A percentile compares a stretch with the other conserved stretches of the same genome.
Conservation (phyloP, 2,329 filamentous ascomycete genomes). For the Lasiodiplodia hormozganensis region DNA sequence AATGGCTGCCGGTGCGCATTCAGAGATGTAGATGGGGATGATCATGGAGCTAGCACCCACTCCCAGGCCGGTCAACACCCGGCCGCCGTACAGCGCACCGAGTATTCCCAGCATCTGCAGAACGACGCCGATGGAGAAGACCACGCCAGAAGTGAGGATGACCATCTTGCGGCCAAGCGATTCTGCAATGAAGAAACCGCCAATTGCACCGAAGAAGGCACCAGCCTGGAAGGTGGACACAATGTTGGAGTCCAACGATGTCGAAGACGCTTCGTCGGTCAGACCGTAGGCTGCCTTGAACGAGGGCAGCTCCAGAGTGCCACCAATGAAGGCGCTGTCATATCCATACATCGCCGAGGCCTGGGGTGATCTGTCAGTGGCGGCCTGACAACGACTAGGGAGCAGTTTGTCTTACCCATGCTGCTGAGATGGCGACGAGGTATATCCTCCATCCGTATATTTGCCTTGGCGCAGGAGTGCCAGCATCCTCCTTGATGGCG, state of each 20-base stretch:
- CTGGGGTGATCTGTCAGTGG: background rate
- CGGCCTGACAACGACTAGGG: background rate
- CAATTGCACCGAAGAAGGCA: slow-evolving; percentile 69
- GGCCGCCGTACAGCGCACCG: slow-evolving; percentile 63
- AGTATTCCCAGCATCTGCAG: slow-evolving; percentile 62
- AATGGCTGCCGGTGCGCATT: slow-evolving; percentile 65
- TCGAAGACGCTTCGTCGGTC: slow-evolving; percentile 44
- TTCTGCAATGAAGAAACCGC: slow-evolving; percentile 62
- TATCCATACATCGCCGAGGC: slow-evolving; percentile 49
- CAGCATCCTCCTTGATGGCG: slow-evolving; percentile 11
- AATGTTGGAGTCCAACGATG: slow-evolving; percentile 69
- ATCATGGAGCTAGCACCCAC: slow-evolving; percentile 63
- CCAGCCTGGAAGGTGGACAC: slow-evolving; percentile 74
- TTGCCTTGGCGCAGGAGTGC: slow-evolving; percentile 44
- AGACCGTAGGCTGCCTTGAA: slow-evolving; percentile 54
- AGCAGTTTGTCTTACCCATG: slow-evolving; percentile 50
- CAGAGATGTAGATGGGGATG: slow-evolving; percentile 66
- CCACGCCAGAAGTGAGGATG: slow-evolving; percentile 62
- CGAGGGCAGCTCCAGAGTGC: slow-evolving; percentile 66
- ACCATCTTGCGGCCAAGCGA: slow-evolving; percentile 62
- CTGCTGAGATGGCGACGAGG: slow-evolving; percentile 71
- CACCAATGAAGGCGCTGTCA: slow-evolving; percentile 66
- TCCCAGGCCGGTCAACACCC: slow-evolving; percentile 65
- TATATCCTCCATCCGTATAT: slow-evolving; percentile 76
- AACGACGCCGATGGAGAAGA: slow-evolving; percentile 67